Conservation (phyloP, 2,329 filamentous ascomycete genomes). For the Escovopsis sp. region DNA sequence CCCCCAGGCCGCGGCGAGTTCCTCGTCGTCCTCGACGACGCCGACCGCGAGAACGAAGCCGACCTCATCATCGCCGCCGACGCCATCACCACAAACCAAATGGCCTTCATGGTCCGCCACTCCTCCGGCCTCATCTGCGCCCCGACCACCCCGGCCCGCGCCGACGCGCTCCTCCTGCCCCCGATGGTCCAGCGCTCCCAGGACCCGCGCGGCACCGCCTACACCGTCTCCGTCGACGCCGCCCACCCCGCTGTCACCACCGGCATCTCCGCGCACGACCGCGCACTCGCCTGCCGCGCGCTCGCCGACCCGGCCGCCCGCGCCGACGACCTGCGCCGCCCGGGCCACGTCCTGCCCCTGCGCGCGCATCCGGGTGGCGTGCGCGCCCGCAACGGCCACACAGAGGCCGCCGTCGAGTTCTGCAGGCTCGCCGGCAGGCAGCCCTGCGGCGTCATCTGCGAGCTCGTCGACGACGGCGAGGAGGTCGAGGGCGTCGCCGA, state of each 20-base stretch:
- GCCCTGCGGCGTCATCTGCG: slow-evolving; percentile 71
- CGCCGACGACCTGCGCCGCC: slow-evolving; percentile 54
- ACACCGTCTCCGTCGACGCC: slow-evolving; percentile 80
- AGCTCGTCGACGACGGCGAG: slow-evolving; percentile 77
- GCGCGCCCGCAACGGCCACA: slow-evolving; percentile 67
- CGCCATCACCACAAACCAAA: slow-evolving; percentile 71
- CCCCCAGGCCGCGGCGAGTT: slow-evolving; percentile 64
- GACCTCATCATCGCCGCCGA: slow-evolving; percentile 91
- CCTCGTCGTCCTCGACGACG: slow-evolving; percentile 87
- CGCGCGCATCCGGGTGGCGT: slow-evolving; percentile 69
- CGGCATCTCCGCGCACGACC: slow-evolving; percentile 80
- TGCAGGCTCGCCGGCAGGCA: slow-evolving; percentile 70
- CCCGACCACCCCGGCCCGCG: slow-evolving; percentile 57
- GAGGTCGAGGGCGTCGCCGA: slow-evolving; percentile 54
- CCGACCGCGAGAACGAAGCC: slow-evolving; percentile 91
- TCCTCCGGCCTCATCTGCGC: slow-evolving; percentile 85
- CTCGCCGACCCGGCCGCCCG: slow-evolving; percentile 53
- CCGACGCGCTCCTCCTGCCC: slow-evolving; percentile 59
- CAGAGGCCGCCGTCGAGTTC: slow-evolving; percentile 85
- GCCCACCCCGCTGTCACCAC: slow-evolving; percentile 61
- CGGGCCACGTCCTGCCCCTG: slow-evolving; percentile 83
- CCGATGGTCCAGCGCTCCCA: slow-evolving; percentile 69
- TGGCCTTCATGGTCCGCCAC: slow-evolving; percentile 91
- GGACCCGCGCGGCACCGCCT: slow-evolving; percentile 83
- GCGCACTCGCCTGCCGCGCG: slow-evolving; percentile 63